Conservation (phyloP, 2,329 filamentous ascomycete species). For the Hypoxylon sp. region DNA sequence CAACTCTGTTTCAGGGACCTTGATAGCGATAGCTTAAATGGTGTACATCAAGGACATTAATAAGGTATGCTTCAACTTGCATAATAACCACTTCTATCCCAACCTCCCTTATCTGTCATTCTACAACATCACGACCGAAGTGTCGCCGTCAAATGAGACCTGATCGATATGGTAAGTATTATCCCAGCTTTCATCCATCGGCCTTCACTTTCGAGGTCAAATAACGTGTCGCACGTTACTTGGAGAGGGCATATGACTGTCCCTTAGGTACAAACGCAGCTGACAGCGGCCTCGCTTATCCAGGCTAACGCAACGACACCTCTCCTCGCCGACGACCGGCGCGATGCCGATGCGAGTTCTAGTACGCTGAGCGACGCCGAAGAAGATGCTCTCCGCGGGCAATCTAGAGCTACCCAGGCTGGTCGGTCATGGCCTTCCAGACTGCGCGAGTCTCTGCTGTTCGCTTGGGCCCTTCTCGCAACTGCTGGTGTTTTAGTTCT, state of each 20-base stretch:
- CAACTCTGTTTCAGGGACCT: constrained; percentile 29
- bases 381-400: constrained; percentile 56
- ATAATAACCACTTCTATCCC: constrained; percentile 11
- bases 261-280: constrained; percentile 13
- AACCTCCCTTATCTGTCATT: constrained; percentile 8
- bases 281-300: constrained; percentile 19
- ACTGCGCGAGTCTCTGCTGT: constrained; percentile 79
- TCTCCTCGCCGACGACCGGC: constrained; percentile 52
- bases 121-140: not conserved
- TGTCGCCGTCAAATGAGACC: constrained; percentile 23
- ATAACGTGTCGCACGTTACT: constrained; percentile 10
- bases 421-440: constrained; percentile 57
- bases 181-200: not conserved
- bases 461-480: constrained; percentile 85
- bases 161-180: constrained; percentile 33
- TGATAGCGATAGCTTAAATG: constrained; percentile 1
- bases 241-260: constrained; percentile 5
- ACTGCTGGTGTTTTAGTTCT: constrained; percentile 84
- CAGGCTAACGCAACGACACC: constrained; percentile 53
- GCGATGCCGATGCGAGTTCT: constrained; percentile 38
- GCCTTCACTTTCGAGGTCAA: not conserved
- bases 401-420: constrained; percentile 46
- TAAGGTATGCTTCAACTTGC: constrained; percentile 10
- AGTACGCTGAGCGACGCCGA: constrained; percentile 50
- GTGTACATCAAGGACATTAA: not conserved